These are phyloP conservation scores for Hypoxylon fuscum DNA, from an alignment of 495 filamentous ascomycete species.

Conservation along the genomic window DNA sequence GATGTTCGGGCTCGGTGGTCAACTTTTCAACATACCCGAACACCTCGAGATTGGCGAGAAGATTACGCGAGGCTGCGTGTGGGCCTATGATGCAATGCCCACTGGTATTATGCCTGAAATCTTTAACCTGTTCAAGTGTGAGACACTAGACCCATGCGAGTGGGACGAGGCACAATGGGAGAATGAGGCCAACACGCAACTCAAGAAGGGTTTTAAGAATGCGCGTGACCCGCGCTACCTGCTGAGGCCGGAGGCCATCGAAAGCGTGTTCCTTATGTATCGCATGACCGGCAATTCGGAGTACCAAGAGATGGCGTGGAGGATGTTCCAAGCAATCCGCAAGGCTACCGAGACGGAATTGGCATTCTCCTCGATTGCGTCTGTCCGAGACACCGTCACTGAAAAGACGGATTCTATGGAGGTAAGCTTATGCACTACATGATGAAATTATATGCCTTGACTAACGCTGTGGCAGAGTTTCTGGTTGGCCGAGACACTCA, in stretches of 20 bases:
- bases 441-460: not conserved
- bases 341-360: slow-evolving; percentile 65
- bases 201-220: slow-evolving; percentile 36
- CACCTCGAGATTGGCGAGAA: slow-evolving; percentile 75
- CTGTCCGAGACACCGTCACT: slow-evolving; percentile 36
- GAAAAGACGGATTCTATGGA: slow-evolving; percentile 55
- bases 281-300: slow-evolving; percentile 74
- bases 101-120: slow-evolving; percentile 82
- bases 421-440: slow-evolving; percentile 27
- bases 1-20: slow-evolving; percentile 79
- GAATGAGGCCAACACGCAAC: slow-evolving; percentile 21
- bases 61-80: slow-evolving; percentile 80
- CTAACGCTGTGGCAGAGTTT: slow-evolving; percentile 50
- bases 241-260: slow-evolving; percentile 72
- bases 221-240: slow-evolving; percentile 51
- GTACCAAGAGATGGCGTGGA: slow-evolving; percentile 76
- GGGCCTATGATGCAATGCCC: slow-evolving; percentile 74
- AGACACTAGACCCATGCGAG: slow-evolving; percentile 30
- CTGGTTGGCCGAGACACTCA: slow-evolving; percentile 75
- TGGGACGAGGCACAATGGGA: slow-evolving; percentile 35
- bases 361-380: slow-evolving; percentile 42
- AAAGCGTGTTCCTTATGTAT: slow-evolving; percentile 79
- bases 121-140: slow-evolving; percentile 66
- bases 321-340: slow-evolving; percentile 74
- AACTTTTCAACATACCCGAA: slow-evolving; percentile 67